Base-by-base conservation (phyloP, 352 stramenopile species). In the Phytophthora meadii region DNA sequence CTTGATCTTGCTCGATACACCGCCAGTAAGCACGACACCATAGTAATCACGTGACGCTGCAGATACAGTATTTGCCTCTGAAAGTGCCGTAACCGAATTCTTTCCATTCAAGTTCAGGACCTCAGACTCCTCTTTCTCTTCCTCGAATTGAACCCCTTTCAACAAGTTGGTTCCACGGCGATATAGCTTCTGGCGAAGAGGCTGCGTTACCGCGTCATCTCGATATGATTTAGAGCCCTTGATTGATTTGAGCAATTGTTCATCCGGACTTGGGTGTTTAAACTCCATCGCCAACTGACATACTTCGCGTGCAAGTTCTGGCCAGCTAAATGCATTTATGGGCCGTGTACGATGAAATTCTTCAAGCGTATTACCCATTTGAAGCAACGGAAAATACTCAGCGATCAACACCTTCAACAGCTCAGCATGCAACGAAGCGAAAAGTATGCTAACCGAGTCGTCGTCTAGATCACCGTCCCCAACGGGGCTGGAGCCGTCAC, bases 321-420 rank as follows among this genome's bases (percentile, higher is more conserved):
- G 83, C 87, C 87, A 95, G 12, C 73, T 93, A 61, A 94, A 79
- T 10, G 71, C 53, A 44, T 94, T 95, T 53, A 95, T 74, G 9
- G 87, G 87, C 15, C 87, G 75, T 2, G 84, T 90, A 24, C 80
- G 76, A 54, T 88, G 76, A 39, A 93, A 92, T 28, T 93, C 85
- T 19, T 91, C 82, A 32, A 91, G 45, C 1, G 68, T 86, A 17
- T 78, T 90, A 8, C 83, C 85, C 68, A 87, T 83, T 70, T 92
- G 83, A 30, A 93, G 64, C 19, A 87, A 41, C 2, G 83, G 83
- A 22, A 91, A 92, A 67, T 89, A 90, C 39, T 93, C 85, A 2
- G 57, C 53, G 25, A 92, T 47, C 27, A 93, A 39, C 24, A 54
- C 57, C 52, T 85, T 83, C 25, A 92, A 25, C 39, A 93, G 10